A percentile compares a stretch with the other conserved stretches of the same genome.
Evolutionary conservation across 345 rosid species (phyloP).

Genomic region (Lepidium africanum): DNA sequence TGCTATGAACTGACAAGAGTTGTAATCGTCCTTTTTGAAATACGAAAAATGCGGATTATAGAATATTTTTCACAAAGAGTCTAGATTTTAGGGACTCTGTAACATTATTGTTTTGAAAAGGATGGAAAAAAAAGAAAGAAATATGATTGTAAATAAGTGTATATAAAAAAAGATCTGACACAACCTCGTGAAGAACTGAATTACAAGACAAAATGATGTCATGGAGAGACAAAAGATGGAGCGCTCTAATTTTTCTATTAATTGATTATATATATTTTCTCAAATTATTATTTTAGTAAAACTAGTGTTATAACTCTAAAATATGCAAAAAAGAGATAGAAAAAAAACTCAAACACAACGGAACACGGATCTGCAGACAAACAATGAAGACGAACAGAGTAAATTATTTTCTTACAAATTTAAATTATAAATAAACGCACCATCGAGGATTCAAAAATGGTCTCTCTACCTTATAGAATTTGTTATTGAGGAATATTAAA

Average conservation of each 20-base stretch:
- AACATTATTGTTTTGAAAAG: conserved; percentile 25
- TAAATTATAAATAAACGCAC: conserved; percentile 9
- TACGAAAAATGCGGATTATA: conserved; percentile 17
- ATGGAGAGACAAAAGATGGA: conserved; percentile 45
- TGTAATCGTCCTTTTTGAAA: conserved; percentile 25
- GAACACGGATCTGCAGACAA: conserved; percentile 32
- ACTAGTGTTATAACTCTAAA: background rate
- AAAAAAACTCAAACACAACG: conserved; percentile 16
- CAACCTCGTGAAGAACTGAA: conserved; percentile 77
- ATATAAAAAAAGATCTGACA: conserved; percentile 50
- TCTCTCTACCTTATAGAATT: conserved; percentile 4
- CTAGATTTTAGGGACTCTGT: conserved; percentile 29
- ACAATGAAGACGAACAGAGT: conserved; percentile 27
- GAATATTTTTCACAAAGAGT: conserved; percentile 13
- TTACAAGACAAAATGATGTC: conserved; percentile 76
- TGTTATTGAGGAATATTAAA: background rate
- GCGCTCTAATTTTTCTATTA: conserved; percentile 20
- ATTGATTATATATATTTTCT: background rate
- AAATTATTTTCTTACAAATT: background rate
- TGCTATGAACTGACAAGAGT: conserved; percentile 24
- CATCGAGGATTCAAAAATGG: conserved; percentile 23
- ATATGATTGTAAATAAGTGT: background rate
- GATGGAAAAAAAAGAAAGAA: conserved; percentile 10
- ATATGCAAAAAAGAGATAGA: background rate
- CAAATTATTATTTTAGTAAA: background rate